Base-by-base conservation (phyloP, 2,329 filamentous ascomycete species). In the Pyrenochaeta sp. region DNA sequence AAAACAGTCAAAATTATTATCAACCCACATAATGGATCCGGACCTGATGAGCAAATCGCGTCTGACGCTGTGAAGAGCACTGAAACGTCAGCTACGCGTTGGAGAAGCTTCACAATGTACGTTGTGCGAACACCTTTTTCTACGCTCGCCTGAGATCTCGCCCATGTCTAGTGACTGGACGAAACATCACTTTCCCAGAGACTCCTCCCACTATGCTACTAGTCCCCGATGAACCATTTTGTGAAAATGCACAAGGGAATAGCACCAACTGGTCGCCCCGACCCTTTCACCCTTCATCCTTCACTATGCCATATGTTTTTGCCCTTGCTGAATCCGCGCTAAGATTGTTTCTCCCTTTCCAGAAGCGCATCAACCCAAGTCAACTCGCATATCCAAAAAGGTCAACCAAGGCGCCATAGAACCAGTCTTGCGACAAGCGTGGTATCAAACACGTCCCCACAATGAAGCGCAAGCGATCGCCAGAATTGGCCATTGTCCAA, bases 401-500 rank as follows among this genome's bases (percentile, higher is more conserved):
- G 5, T 47, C 44, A 6, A n/a, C 32, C 42, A 43, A 45, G 51
- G 49, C 8, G 50, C 52, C 50, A 34, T 45, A 52, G 51, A 30
- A 7, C 24, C 42, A 43, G 10, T n/a, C 36, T 51, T 45, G 48
- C n/a, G 22, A 39, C 8, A n/a, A 59, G 44, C 47, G 39, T 44
- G 42, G 27, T 10, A 32, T 40, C 15, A 49, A 52, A 24, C 24
- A 58, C 27, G 43, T 36, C 12, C 44, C 12, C 25, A 25, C 34
- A 15, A 66, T 61, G 57, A 73, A 72, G 56, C 68, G 69, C 37
- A 72, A 66, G 40, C 63, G 64, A 13, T 64, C 66, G 44, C 32
- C 37, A 28, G 58, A 64, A 19, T 37, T 55, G 34, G 42, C 32
- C 9, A 25, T 25, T 15, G 42, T 9, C 2, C 25, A 42, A 36